These are phyloP conservation scores for Xylariaceae sp. DNA, from an alignment of 2,329 filamentous ascomycete genomes.

Conservation along the genomic window DNA sequence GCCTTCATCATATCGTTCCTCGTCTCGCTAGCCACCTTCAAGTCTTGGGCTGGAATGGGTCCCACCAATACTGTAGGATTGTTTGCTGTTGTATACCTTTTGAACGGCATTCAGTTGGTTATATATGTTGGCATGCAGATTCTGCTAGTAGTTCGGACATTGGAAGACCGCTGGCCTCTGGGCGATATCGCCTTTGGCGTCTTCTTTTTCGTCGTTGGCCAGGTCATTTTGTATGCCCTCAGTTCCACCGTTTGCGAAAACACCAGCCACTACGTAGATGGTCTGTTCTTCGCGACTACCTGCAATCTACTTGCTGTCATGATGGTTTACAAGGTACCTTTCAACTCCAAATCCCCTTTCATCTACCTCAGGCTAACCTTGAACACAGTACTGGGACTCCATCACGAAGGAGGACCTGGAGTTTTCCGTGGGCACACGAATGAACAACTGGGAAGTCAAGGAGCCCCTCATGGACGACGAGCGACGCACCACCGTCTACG, in stretches of 20 bases:
- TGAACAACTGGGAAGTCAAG: constrained; percentile 98
- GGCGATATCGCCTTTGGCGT: constrained; percentile 87
- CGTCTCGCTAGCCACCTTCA: constrained; percentile 88
- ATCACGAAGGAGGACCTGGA: constrained; percentile 98
- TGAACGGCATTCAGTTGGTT: constrained; percentile 82
- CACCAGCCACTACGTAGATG: constrained; percentile 89
- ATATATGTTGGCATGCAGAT: constrained; percentile 87
- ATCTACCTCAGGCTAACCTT: too few species aligned
- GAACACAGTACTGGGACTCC: constrained; percentile 87
- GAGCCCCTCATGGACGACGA: constrained; percentile 81
- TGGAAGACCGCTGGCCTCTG: constrained; percentile 93
- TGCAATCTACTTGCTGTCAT: constrained; percentile 94
- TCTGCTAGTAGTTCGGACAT: constrained; percentile 79
- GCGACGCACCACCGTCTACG: constrained; percentile 67
- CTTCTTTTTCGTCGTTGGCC: constrained; percentile 86
- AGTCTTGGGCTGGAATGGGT: constrained; percentile 78
- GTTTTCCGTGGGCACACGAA: constrained; percentile 91
- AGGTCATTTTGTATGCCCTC: constrained; percentile 89
- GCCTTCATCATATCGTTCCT: constrained; percentile 87
- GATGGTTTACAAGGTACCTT: constrained; percentile 93
- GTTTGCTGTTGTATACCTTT: constrained; percentile 86
- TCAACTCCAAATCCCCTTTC: too few species aligned
- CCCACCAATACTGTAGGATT: constrained; percentile 84
- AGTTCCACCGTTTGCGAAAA: constrained; percentile 79
- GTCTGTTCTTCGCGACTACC: constrained; percentile 87